A percentile compares a stretch with the other conserved stretches of the same genome.
These are phyloP conservation scores for Penstemon barbatus DNA, from an alignment of 257 asterid species.

Conservation along the genomic window DNA sequence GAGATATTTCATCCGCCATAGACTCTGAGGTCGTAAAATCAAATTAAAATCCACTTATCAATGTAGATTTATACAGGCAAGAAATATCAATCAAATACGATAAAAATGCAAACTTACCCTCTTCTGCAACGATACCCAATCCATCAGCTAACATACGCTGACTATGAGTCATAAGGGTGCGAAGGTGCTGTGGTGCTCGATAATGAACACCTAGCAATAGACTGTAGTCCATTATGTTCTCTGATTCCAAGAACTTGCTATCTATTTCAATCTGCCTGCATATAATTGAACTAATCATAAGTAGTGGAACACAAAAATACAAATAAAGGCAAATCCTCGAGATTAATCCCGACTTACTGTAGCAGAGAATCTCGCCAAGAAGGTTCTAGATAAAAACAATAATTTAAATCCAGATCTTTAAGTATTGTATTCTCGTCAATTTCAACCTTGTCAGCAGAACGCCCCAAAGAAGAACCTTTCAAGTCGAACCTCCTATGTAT, in stretches of 20 bases:
- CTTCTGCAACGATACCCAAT: conserved; percentile 83
- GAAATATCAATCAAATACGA: too few species aligned
- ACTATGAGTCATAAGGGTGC: conserved; percentile 56
- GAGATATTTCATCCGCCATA: conserved; percentile 84
- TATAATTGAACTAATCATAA: conserved; percentile 25
- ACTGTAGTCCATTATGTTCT: conserved; percentile 97
- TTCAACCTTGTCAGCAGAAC: conserved; percentile 89
- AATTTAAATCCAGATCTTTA: conserved; percentile 92
- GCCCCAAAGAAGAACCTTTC: conserved; percentile 96
- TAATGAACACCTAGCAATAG: conserved; percentile 90
- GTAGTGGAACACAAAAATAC: too few species aligned
- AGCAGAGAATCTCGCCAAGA: conserved; percentile 77
- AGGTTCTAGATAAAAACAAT: conserved; percentile 91
- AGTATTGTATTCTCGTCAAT: conserved; percentile 91
- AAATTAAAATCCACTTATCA: not conserved
- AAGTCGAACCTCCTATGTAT: conserved; percentile 92
- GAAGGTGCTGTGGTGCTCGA: conserved; percentile 92
- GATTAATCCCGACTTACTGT: conserved; percentile 53
- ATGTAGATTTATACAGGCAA: too few species aligned
- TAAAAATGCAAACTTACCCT: conserved; percentile 48
- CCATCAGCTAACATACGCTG: conserved; percentile 57
- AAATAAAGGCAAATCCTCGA: not conserved
- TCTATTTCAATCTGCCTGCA: conserved; percentile 94
- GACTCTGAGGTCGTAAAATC: conserved; percentile 45
- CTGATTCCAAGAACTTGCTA: conserved; percentile 87